Conservation (phyloP, 176 grass and related monocot genomes). For the Hyparrhenia diplandra region DNA sequence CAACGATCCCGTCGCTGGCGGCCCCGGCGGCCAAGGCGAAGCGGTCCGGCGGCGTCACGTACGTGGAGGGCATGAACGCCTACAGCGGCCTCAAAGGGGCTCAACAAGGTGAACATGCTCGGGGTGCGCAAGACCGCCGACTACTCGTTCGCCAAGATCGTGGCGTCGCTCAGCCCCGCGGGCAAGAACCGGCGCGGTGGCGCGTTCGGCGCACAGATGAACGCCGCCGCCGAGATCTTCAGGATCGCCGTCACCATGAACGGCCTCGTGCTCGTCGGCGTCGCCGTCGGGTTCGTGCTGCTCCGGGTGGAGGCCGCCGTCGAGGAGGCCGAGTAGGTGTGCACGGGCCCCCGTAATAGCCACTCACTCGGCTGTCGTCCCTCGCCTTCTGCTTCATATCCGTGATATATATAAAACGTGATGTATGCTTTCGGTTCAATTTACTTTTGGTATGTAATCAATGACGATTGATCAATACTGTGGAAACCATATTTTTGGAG, state of each 20-base stretch:
- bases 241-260: conserved; percentile 82
- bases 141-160: conserved; percentile 55
- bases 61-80: conserved; percentile 58
- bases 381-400: not conserved
- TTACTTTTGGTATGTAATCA: too few relatives aligned
- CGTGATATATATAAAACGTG: not conserved
- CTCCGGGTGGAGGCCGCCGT: conserved; percentile 66
- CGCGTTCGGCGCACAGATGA: conserved; percentile 56
- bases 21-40: conserved; percentile 18
- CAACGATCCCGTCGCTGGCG: conserved; percentile 36
- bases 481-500: conserved; percentile 21
- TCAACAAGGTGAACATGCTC: conserved; percentile 58
- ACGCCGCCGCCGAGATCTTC: conserved; percentile 73
- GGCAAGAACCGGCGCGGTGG: conserved; percentile 43
- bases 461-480: too few relatives aligned
- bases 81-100: conserved; percentile 63
- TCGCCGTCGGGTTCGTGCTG: conserved; percentile 89
- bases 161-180: conserved; percentile 40
- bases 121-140: conserved; percentile 50
- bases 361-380: not conserved
- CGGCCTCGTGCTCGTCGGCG: conserved; percentile 70
- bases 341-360: too few relatives aligned
- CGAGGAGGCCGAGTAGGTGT: conserved; percentile 73
- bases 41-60: conserved; percentile 42
- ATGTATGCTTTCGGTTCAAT: too few relatives aligned